phyloP scores from a whole-genome alignment of 2,329 filamentous ascomycete species.

The Claviceps sp. region DNA sequence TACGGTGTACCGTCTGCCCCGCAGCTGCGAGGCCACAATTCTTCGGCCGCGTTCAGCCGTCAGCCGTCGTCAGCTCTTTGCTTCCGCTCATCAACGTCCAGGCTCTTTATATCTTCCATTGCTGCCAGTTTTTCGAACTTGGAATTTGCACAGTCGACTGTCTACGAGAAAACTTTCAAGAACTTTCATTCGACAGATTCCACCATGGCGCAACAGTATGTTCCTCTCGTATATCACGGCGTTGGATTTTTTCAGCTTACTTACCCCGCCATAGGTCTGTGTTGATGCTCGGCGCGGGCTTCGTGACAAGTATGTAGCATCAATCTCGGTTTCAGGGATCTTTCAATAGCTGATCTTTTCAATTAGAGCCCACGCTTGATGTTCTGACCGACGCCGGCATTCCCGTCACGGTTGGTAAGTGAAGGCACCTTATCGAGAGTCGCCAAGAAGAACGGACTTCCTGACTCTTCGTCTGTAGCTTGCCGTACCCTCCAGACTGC shows the following conservation, averaged over 20 bases:
- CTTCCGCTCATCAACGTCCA: background rate
- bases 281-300: slow-evolving; percentile 38
- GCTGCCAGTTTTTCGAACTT: background rate
- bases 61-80: background rate
- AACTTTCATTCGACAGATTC: background rate
- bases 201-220: slow-evolving; percentile 5
- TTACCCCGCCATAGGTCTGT: slow-evolving; percentile 6
- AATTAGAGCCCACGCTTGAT: slow-evolving; percentile 44
- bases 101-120: background rate
- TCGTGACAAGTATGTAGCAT: slow-evolving; percentile 31
- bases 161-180: background rate
- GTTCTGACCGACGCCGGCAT: slow-evolving; percentile 48
- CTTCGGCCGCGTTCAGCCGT: slow-evolving; percentile 2
- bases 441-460: background rate
- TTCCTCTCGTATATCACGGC: background rate
- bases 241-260: background rate
- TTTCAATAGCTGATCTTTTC: background rate
- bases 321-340: background rate
- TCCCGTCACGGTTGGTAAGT: slow-evolving; percentile 48
- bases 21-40: slow-evolving; percentile 1
- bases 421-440: background rate
- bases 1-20: slow-evolving; percentile 1
- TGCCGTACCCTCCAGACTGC: slow-evolving; percentile 71
- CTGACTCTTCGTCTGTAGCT: slow-evolving; percentile 31
- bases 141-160: background rate